Evolutionary conservation across 345 rosid genomes (phyloP).

Genomic region (Salix brachista): DNA sequence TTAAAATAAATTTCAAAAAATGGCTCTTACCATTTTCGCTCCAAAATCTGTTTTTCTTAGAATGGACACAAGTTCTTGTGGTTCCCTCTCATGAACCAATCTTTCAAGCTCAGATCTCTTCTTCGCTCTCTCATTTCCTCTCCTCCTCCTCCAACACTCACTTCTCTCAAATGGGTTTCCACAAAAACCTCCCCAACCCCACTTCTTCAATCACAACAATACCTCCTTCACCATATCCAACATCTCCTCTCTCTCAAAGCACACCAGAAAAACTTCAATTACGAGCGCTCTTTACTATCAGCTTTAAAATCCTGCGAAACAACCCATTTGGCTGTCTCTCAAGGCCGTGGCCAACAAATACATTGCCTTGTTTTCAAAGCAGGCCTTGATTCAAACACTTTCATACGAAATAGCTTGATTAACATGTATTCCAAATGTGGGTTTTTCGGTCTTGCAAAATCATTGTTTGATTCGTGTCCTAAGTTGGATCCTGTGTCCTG

Average conservation of each 20-base stretch:
- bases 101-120: slow-evolving; percentile 26
- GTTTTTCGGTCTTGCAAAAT: slow-evolving; percentile 45
- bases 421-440: slow-evolving; percentile 72
- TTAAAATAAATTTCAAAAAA: no score
- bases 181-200: not conserved
- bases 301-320: slow-evolving; percentile 56
- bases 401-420: slow-evolving; percentile 59
- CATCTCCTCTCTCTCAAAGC: not conserved
- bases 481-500: slow-evolving; percentile 49
- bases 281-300: slow-evolving; percentile 48
- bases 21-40: no score
- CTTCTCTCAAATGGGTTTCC: slow-evolving; percentile 37
- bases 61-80: slow-evolving; percentile 12
- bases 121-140: slow-evolving; percentile 13
- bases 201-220: not conserved
- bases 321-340: slow-evolving; percentile 26
- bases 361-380: slow-evolving; percentile 52
- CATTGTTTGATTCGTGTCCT: slow-evolving; percentile 32
- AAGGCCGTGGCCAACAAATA: slow-evolving; percentile 38
- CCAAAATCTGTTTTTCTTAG: not conserved
- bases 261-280: not conserved
- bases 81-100: slow-evolving; percentile 40
- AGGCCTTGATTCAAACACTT: slow-evolving; percentile 58
- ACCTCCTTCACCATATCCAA: not conserved
- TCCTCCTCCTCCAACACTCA: not conserved